Conservation (phyloP, 2,329 filamentous ascomycete species). For the Gliomastix tumulicola region DNA sequence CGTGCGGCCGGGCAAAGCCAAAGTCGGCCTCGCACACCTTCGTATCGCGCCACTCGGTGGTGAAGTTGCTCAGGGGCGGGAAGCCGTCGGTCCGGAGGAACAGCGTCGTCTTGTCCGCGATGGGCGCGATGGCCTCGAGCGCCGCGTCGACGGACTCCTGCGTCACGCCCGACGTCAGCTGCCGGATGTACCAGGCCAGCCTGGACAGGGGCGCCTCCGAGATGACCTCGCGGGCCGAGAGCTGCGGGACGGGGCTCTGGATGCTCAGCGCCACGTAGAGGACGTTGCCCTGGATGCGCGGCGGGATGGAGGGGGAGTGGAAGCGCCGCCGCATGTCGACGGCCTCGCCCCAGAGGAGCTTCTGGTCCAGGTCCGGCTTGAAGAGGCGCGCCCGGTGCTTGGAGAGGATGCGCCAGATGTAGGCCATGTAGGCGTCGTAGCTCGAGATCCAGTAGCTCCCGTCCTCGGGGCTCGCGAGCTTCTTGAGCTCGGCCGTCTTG, state of each 20-base stretch:
- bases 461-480: conserved; percentile 20
- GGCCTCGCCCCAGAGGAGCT: conserved; percentile 24
- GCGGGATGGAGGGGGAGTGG: conserved; percentile 18
- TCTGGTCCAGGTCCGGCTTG: conserved; percentile 16
- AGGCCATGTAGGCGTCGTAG: conserved; percentile 35
- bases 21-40: conserved; percentile 20
- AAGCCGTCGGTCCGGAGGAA: conserved; percentile 22
- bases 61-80: conserved; percentile 24
- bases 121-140: conserved; percentile 20
- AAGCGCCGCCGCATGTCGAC: conserved; percentile 30
- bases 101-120: conserved; percentile 26
- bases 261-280: conserved; percentile 17
- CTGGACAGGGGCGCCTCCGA: conserved; percentile 23
- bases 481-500: conserved; percentile 31
- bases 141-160: conserved; percentile 18
- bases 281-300: conserved; percentile 26
- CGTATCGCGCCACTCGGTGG: conserved; percentile 26
- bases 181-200: conserved; percentile 26
- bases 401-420: conserved; percentile 30
- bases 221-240: conserved; percentile 22
- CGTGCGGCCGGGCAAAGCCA: conserved; percentile 23
- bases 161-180: conserved; percentile 24
- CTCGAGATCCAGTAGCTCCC: conserved; percentile 32
- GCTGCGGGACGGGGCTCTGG: conserved; percentile 15
- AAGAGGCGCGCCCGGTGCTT: conserved; percentile 23